Evolutionary conservation across 306 rosid species (phyloP), one percentile per base, ranked within the genome.

Genomic region (Ziziphus jujuba): DNA sequence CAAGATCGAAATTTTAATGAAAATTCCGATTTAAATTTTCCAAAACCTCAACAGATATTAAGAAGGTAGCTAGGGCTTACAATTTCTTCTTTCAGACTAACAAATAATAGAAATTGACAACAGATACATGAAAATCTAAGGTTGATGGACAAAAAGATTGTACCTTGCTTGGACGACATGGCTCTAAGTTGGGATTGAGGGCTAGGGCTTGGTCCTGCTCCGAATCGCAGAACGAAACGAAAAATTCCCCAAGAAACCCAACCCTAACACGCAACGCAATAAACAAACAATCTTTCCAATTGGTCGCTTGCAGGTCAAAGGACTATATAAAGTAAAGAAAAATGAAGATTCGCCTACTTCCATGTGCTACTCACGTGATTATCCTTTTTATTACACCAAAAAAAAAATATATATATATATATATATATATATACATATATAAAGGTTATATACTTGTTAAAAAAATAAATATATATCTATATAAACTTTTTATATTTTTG

Each of bases 111-210:
- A 65, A 63, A 58, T 43, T 19, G 34, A 54, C 9, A 66, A 59
- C 15, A 35, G 72, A 76, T 59, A 8, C 22, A 3, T 7, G 31
- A 33, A 69, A 72, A 56, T 15, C 34, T 3, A n/a, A 34, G 16
- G 78, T 2, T 53, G 10, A 9, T 7, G 34, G 4, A 38, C 35
- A 48, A 5, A 14, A 76, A 56, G 60, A 1, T 65, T 48, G 9
- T 56, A 91, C 98, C 98, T 87, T 87, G 95, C 80, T 89, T 89
- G 86, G 91, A 71, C 71, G 97, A 91, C 97, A 91, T 91, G 87
- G 77, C 79, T 80, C 84, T 3, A 72, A 2, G 24, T 38, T 34
- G 23, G 5, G 72, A 75, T 66, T 72, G 13, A 60, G 64, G 77
- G 75, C 70, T 69, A 64, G 82, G 84, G 77, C 67, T 67, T 33